Evolutionary conservation across 306 rosid genomes (phyloP), one percentile per base, ranked within the genome.

Genomic region (Vachellia pachyceras): DNA sequence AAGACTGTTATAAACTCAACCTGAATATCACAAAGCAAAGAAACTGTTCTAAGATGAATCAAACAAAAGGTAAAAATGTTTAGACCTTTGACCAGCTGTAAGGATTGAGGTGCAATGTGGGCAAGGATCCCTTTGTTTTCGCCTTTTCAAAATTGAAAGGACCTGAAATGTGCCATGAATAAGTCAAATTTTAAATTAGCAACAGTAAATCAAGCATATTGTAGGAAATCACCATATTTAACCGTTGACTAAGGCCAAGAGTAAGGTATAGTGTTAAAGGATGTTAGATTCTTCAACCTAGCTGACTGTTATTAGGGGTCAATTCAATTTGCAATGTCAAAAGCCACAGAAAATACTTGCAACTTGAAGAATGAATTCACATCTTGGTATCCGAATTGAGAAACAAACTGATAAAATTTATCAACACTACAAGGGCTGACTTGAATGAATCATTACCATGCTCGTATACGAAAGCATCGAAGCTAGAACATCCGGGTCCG

Each of bases 401-500:
- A 69, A 22, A 46, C 41, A 46, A 41, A 67, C 33, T 8, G 44
- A 20, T 39, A 67, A 18, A 18, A n/a, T 54, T n/a, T 10, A 42
- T 69, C 54, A 41, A 42, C 23, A 68, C 7, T 68, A 40, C 11
- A 18, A 68, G 1, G 17, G 33, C 49, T 39, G 55, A 5, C 54
- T 22, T 74, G 54, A 37, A 17, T 55, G 42, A 79, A 50, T 40
- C 14, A 39, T 74, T 91, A 95, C 99, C 99, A 75, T 95, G 98
- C 79, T 95, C 99, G 37, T 93, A 95, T 12, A 91, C 78, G 69
- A 93, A 95, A 46, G 92, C 99, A 88, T 95, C 99, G 61, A 95
- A 86, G 80, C 99, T 95, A 79, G 99, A 95, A 82, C 99, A 93
- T 3, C 98, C 99, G 0, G 99, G 99, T 55, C 99, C 99, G 9